These are phyloP conservation scores for Nitzschia putrida DNA, from an alignment of 108 stramenopile species.

Conservation along the genomic window DNA sequence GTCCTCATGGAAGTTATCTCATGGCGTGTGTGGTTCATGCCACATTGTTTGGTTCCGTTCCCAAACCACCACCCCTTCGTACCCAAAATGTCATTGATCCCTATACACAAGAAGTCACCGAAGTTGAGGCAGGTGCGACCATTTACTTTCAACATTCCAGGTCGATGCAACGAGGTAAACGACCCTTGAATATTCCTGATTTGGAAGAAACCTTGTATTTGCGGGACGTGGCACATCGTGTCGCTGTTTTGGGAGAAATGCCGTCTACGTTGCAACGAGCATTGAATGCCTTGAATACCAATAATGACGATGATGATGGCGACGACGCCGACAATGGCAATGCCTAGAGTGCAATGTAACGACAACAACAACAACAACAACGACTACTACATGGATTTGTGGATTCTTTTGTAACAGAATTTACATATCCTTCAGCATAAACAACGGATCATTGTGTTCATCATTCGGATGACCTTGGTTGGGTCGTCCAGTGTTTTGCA, in stretches of 20 bases:
- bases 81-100: neutral
- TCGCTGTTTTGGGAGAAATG: conserved; percentile 23
- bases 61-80: conserved; percentile 30
- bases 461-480: conserved; percentile 15
- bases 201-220: conserved; percentile 42
- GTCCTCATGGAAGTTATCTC: conserved; percentile 44
- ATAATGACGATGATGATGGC: conserved; percentile 6
- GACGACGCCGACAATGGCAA: too few species aligned
- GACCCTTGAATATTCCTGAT: conserved; percentile 21
- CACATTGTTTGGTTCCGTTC: conserved; percentile 45
- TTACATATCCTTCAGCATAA: conserved; percentile 40
- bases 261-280: neutral
- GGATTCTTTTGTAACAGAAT: neutral
- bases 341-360: too few species aligned
- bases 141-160: conserved; percentile 2
- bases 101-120: too few species aligned
- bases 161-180: conserved; percentile 15
- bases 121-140: neutral
- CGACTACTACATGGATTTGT: neutral
- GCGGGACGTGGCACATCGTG: conserved; percentile 41
- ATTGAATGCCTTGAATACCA: neutral
- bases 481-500: neutral
- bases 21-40: conserved; percentile 48
- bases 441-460: conserved; percentile 40
- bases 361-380: too few species aligned